A percentile compares a stretch with the other conserved stretches of the same genome.
phyloP scores from a whole-genome alignment of 1,284 basidiomycete genomes.

The Xerocomus amazonicus region DNA sequence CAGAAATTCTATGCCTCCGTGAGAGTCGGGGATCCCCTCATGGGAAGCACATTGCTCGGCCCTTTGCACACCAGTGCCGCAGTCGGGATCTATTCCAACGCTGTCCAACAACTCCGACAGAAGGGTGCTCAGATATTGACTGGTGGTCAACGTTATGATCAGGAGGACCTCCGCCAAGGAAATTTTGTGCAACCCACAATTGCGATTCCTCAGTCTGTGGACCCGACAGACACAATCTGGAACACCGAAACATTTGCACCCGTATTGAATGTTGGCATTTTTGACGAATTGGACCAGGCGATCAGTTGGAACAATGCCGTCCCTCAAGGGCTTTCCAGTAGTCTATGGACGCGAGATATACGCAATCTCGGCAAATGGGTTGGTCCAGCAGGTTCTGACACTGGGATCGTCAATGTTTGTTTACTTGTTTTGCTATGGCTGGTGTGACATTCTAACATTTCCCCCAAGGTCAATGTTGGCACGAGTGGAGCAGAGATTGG shows the following conservation, averaged over 20 bases:
- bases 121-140: conserved; percentile 74
- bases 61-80: conserved; percentile 77
- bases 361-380: conserved; percentile 86
- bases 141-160: conserved; percentile 58
- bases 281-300: conserved; percentile 87
- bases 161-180: conserved; percentile 56
- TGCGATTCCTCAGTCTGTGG: conserved; percentile 57
- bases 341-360: conserved; percentile 85
- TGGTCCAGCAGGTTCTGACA: conserved; percentile 82
- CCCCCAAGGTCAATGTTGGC: conserved; percentile 77
- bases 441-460: conserved; percentile 5
- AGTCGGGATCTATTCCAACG: conserved; percentile 61
- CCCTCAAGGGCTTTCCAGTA: conserved; percentile 86
- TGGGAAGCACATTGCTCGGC: conserved; percentile 71
- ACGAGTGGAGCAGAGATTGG: conserved; percentile 95
- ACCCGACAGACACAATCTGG: conserved; percentile 64
- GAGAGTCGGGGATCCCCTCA: conserved; percentile 80
- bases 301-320: conserved; percentile 92
- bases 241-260: conserved; percentile 84
- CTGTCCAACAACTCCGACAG: conserved; percentile 61
- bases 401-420: conserved; percentile 79
- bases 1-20: conserved; percentile 68
- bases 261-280: conserved; percentile 83
- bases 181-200: conserved; percentile 91
- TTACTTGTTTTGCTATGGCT: conserved; percentile 10